Percentiles rank a stretch among this genome's conserved stretches.
phyloP scores from a whole-genome alignment of 371 early-diverging fungal genomes.

The Mucor circinelloides region DNA sequence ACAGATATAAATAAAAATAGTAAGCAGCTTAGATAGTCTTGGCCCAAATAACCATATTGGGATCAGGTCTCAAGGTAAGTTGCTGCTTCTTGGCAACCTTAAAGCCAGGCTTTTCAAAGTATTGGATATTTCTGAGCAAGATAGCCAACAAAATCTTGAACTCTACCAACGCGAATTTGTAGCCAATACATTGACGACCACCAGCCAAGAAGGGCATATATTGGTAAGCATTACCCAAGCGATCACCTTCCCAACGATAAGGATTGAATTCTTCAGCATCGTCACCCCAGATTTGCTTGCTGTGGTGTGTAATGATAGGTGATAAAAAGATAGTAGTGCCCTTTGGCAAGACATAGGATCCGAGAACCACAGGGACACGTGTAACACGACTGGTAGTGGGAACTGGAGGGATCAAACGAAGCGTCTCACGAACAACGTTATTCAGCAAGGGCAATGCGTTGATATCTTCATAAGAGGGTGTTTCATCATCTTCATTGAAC shows the following conservation, averaged over 20 bases:
- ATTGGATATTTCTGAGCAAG: slow-evolving; percentile 37
- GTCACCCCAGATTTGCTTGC: slow-evolving; percentile 62
- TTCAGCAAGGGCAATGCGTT: slow-evolving; percentile 48
- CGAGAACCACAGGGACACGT: slow-evolving; percentile 43
- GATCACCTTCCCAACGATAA: slow-evolving; percentile 55
- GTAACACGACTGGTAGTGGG: slow-evolving; percentile 50
- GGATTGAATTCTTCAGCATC: slow-evolving; percentile 68
- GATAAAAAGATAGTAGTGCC: slow-evolving; percentile 49
- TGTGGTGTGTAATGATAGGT: slow-evolving; percentile 49
- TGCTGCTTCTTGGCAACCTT: slow-evolving; percentile 27
- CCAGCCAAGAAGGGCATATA: slow-evolving; percentile 69
- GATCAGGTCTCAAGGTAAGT: slow-evolving; percentile 41
- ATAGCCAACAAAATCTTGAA: slow-evolving; percentile 42
- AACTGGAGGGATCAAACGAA: slow-evolving; percentile 58
- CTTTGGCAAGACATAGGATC: slow-evolving; percentile 54
- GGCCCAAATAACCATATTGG: slow-evolving; percentile 37
- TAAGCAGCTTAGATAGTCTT: slow-evolving; percentile 6
- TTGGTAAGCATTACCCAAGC: slow-evolving; percentile 43
- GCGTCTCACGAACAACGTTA: slow-evolving; percentile 55
- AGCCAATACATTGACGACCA: slow-evolving; percentile 46
- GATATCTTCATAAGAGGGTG: slow-evolving; percentile 49
- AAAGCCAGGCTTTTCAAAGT: slow-evolving; percentile 40
- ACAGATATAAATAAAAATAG: neutral
- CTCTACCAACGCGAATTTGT: slow-evolving; percentile 45
- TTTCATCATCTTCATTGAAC: slow-evolving; percentile 19